Percentiles rank a stretch among this genome's conserved stretches.
Conservation (phyloP, 2,329 filamentous ascomycete genomes). For the Apiospora sp. region DNA sequence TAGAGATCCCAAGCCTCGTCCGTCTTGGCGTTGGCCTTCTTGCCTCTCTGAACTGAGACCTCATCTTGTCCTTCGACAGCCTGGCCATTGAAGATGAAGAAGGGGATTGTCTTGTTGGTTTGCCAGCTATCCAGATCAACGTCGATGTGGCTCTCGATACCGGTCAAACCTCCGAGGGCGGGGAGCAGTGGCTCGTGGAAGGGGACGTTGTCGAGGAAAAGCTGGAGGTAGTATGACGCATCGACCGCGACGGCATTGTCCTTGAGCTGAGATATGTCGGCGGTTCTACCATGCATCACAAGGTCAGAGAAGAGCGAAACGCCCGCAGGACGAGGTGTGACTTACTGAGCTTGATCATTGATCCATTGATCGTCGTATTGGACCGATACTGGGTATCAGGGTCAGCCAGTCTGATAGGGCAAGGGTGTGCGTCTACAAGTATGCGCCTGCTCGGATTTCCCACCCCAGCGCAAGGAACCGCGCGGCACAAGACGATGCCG, state of each 20-base stretch:
- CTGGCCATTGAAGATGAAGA: conserved; percentile 94
- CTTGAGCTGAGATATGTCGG: conserved; percentile 74
- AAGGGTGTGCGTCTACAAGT: not conserved
- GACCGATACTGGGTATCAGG: conserved; percentile 40
- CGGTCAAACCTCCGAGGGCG: conserved; percentile 88
- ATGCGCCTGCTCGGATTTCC: not conserved
- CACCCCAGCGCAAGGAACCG: not conserved
- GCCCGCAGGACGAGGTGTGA: conserved; percentile 12
- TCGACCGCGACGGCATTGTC: conserved; percentile 83
- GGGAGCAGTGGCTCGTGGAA: conserved; percentile 88
- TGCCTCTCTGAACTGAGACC: conserved; percentile 68
- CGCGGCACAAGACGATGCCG: not conserved
- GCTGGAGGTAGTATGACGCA: conserved; percentile 86
- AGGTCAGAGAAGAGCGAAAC: conserved; percentile 4
- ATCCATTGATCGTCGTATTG: conserved; percentile 49
- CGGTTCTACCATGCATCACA: conserved; percentile 39
- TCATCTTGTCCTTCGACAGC: conserved; percentile 80
- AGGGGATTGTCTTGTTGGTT: conserved; percentile 73
- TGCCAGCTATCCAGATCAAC: conserved; percentile 78
- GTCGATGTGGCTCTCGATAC: conserved; percentile 78
- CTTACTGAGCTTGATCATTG: conserved; percentile 46
- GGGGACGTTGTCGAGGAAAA: conserved; percentile 73
- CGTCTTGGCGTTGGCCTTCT: conserved; percentile 73
- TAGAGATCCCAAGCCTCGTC: conserved; percentile 88
- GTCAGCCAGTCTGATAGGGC: not conserved